Evolutionary conservation across 257 asterid genomes (phyloP), one percentile per base, ranked within the genome.

Genomic region (Scutellaria minor): DNA sequence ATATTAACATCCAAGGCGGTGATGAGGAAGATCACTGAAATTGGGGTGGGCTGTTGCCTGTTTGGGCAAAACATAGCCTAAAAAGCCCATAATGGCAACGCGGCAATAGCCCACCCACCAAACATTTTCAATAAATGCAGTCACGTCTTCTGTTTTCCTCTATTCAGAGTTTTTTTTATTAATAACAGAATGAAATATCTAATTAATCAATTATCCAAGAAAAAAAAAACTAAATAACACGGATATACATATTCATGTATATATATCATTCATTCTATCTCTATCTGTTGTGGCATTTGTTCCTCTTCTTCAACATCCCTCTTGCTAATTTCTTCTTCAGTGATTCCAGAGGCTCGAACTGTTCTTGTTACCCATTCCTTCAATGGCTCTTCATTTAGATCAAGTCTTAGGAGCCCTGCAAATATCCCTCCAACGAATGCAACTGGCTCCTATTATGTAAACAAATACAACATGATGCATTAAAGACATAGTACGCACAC

Each of bases 371-470:
- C 90, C 98, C 98, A 92, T 82, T 88, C 97, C 77, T 77, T 92
- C 44, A 92, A 41, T 51, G 96, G 98, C 65, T 92, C 97, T 82
- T 92, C 98, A 8, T 83, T 92, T 55, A 88, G 79, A 72, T 92
- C 97, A 65, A 92, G 94, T 86, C 96, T 85, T 39, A 92, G 83
- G 46, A 90, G 84, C 7, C 98, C 98, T 7, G 97, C 98, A 85
- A 92, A 84, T 67, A 92, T 69, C 74, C 97, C 97, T 77, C 97
- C 97, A 77, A 85, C 75, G 52, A 92, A 92, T 50, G 97, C 98
- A 53, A 90, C 86, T 11, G 97, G 98, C 79, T 92, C 98, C 98
- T 92, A 61, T 0, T 11, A 47, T 24, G 37, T 18, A 61, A 10
- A 24, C 9, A 13, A 68, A 39, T 0, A 53, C 40, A 71, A 12